These are phyloP conservation scores for Eucalyptus pauciflora DNA, from an alignment of 345 rosid genomes.

Conservation along the genomic window DNA sequence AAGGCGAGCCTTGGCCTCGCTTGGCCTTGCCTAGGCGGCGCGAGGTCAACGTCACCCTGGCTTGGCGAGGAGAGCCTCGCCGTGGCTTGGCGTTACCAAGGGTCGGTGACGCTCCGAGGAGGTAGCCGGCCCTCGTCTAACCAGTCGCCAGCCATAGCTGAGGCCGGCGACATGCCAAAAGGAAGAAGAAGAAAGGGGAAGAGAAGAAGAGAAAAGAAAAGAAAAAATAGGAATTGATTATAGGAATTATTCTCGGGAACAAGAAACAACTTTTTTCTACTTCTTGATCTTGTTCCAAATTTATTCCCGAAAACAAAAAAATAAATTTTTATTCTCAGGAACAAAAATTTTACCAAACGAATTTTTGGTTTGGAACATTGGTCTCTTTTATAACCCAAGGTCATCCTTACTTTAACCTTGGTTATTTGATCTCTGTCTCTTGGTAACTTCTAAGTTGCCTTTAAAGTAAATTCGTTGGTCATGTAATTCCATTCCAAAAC, in stretches of 20 bases:
- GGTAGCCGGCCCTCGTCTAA: too few species aligned
- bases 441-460: too few species aligned
- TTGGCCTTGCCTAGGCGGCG: accelerated
- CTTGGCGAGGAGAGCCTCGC: accelerated
- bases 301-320: too few species aligned
- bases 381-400: not conserved
- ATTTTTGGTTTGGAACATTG: not conserved
- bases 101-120: too few species aligned
- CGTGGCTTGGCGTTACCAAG: accelerated
- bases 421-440: not conserved
- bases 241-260: accelerated
- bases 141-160: accelerated
- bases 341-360: too few species aligned
- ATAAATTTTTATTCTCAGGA: accelerated
- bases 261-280: too few species aligned
- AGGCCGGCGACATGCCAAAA: accelerated
- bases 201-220: too few species aligned
- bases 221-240: too few species aligned
- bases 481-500: not conserved
- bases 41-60: accelerated
- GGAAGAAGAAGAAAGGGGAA: too few species aligned
- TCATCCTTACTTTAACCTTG: too few species aligned
- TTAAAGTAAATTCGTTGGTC: not conserved
- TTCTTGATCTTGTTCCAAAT: too few species aligned
- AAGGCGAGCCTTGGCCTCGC: too few species aligned